Percentiles rank a stretch among this genome's conserved stretches.
Conservation (phyloP, 345 rosid genomes). For the Arabidopsis thaliana region TAIR10.1 NC_003076.8:3001001-3001500, state of each 20-base stretch:
- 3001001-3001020: slow-evolving; percentile 76
- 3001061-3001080: slow-evolving; percentile 71
- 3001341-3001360: not conserved
- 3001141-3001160: slow-evolving; percentile 2
- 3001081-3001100: not conserved
- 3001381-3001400: slow-evolving; percentile 96
- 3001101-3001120: not conserved
- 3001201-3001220: slow-evolving; percentile 92
- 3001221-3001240: slow-evolving; percentile 76
- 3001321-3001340: not conserved
- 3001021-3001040: slow-evolving; percentile 68
- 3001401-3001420: slow-evolving; percentile 55
- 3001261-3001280: slow-evolving; percentile 75
- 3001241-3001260: slow-evolving; percentile 65
- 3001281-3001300: slow-evolving; percentile 57
- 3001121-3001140: not conserved
- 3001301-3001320: not conserved
- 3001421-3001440: not conserved
- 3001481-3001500: slow-evolving; percentile 85
- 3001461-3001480: not conserved
- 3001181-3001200: slow-evolving; percentile 70
- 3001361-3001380: slow-evolving; percentile 68
- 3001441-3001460: not conserved
- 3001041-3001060: slow-evolving; percentile 45
- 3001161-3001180: slow-evolving; percentile 85